Evolutionary conservation across 129 eudicot genomes (phyloP), one percentile per base, ranked within the genome.

Genomic region (Tagetes erecta): DNA sequence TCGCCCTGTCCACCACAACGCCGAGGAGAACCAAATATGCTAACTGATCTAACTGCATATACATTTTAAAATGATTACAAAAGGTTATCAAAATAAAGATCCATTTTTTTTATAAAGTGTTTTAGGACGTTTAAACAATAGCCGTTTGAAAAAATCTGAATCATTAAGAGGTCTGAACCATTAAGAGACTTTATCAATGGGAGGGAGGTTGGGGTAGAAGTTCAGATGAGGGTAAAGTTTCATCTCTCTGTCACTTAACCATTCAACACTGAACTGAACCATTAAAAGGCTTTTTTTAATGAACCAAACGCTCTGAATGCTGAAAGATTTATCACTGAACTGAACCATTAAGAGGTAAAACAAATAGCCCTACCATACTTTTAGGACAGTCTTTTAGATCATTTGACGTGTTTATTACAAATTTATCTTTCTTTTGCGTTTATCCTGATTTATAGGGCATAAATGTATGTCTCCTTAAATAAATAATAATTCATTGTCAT

Each of bases 1-100:
- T 95, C 99, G 65, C 99, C 99, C 82, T 95, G 99, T 50, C 99
- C 99, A 76, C 99, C 99, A 79, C 99, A 95, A 62, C 97, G 99
- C 70, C 99, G 82, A 11, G 96, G 99, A 75, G 99, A 91, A 62
- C 99, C 99, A 74, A 76, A 88, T 49, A 76, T 76, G 80, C 89
- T 91, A 65, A 95, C 99, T 31, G 97, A 81, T 78, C 67, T 80
- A 71, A 88, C 99, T 95, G 87, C 76, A 82, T 42, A 35, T 42
- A 44, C 56, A 49, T 42, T 6, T 30, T 63, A 50, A 52, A 67
- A 52, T n/a, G 8, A 41, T 40, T 20, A 64, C 13, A 44, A 56
- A 51, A 50, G 14, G 8, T 11, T 44, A 46, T 8, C 8, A 42
- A 13, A 34, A 49, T 49, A 59, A 33, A 1, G 42, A 42, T 40